A percentile compares a stretch with the other conserved stretches of the same genome.
phyloP scores from a whole-genome alignment of 441 rosid species.

The Adansonia rubrostipa region DNA sequence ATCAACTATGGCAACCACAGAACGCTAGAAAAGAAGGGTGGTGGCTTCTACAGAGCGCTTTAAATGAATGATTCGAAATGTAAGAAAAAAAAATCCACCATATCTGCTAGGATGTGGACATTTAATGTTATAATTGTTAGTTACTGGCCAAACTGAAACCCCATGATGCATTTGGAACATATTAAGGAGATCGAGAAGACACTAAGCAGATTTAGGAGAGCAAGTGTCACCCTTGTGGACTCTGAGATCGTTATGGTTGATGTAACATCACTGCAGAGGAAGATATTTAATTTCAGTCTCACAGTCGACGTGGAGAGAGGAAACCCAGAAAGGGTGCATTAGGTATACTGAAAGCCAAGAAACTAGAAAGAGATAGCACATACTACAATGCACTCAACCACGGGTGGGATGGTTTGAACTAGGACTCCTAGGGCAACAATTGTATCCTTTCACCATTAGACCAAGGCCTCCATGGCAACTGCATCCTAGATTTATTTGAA shows the following conservation, averaged over 20 bases:
- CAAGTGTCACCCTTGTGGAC: slow-evolving; percentile 42
- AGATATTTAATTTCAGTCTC: slow-evolving; percentile 39
- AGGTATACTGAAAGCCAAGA: slow-evolving; percentile 2
- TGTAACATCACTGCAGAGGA: slow-evolving; percentile 45
- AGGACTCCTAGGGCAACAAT: neutral
- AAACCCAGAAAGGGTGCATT: slow-evolving; percentile 20
- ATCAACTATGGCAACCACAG: slow-evolving; percentile 16
- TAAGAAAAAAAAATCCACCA: slow-evolving; percentile 6
- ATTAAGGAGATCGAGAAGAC: slow-evolving; percentile 34
- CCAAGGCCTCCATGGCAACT: neutral
- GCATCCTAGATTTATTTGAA: neutral
- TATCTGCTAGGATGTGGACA: slow-evolving; percentile 17
- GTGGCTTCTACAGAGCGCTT: slow-evolving; percentile 18
- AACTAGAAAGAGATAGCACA: neutral
- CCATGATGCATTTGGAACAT: slow-evolving; percentile 29
- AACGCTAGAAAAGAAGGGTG: slow-evolving; percentile 2
- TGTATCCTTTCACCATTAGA: neutral
- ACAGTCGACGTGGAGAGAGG: slow-evolving; percentile 23
- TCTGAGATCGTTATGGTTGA: slow-evolving; percentile 39
- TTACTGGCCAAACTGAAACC: slow-evolving; percentile 25
- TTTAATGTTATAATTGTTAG: slow-evolving; percentile 7
- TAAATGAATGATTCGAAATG: slow-evolving; percentile 24
- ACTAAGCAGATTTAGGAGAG: slow-evolving; percentile 41
- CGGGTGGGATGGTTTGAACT: neutral
- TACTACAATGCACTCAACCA: neutral